Evolutionary conservation across 169 alveolate genomes (phyloP).

Genomic region (Plasmodium sp.): DNA sequence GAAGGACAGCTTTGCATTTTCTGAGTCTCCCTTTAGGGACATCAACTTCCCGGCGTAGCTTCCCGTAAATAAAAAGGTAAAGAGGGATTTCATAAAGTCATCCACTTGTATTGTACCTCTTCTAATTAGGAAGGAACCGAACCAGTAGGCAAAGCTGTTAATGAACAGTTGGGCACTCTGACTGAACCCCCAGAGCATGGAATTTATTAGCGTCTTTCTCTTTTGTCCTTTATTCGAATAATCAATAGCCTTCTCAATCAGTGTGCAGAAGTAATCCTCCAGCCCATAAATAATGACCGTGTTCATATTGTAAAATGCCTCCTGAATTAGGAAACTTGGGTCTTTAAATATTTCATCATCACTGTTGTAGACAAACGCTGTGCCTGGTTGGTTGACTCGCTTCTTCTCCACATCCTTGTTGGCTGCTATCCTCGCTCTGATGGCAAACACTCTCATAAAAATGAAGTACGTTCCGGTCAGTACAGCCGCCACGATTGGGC

Average conservation of each 20-base stretch:
- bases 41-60: conserved; percentile 74
- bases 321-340: conserved; percentile 51
- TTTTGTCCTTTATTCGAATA: conserved; percentile 1
- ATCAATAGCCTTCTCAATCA: conserved; percentile 60
- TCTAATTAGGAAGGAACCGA: conserved; percentile 56
- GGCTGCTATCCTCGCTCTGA: conserved; percentile 19
- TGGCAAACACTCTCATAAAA: conserved; percentile 25
- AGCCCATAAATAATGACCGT: conserved; percentile 47
- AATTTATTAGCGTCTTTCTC: conserved; percentile 14
- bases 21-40: conserved; percentile 65
- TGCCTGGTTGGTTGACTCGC: background rate
- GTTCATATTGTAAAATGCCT: conserved; percentile 65
- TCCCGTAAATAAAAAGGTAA: conserved; percentile 69
- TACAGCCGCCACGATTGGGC: conserved; percentile 63
- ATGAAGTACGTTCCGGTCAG: conserved; percentile 36
- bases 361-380: background rate
- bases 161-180: conserved; percentile 65
- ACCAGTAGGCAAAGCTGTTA: conserved; percentile 69
- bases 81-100: conserved; percentile 57
- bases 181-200: conserved; percentile 64
- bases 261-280: conserved; percentile 52
- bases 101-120: conserved; percentile 26
- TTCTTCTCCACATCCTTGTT: conserved; percentile 11
- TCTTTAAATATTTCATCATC: conserved; percentile 72
- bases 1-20: conserved; percentile 35